Evolutionary conservation across 139 green algal genomes (phyloP), one percentile per base, ranked within the genome.

Genomic region (Zygnema cylindricum): DNA sequence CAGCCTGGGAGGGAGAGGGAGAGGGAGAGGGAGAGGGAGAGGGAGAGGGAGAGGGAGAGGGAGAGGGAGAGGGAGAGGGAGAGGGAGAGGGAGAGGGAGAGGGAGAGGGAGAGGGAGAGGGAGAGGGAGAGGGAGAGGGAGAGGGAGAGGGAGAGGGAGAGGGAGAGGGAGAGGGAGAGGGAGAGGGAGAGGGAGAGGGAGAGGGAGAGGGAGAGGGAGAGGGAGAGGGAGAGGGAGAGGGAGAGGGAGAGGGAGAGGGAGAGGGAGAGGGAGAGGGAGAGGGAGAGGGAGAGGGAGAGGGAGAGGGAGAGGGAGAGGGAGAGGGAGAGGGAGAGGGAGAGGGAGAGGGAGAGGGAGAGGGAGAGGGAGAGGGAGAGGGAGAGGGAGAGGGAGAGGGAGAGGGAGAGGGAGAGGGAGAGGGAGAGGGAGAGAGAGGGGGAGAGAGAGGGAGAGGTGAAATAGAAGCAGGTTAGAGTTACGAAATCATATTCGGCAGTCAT

Each of bases 11-110:
- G 21, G 36, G 11, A 54, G 71, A 79, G 57, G 30, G 57, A 73
- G 57, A 73, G 57, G 30, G 57, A 73, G 57, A 73, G 76, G 2
- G 76, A 82, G 76, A 40, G 76, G 32, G 76, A 83, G 76, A 40
- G 76, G 32, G 35, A 83, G 71, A n/a, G n/a, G n/a, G n/a, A n/a
- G n/a, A n/a, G n/a, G n/a, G n/a, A n/a, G 71, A 78, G 30, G 38
- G 40, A 38, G 21, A 21, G 25, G 71, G 2, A 11, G 38, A 78
- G 16, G 71, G 21, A 23, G 71, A 78, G 41, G 41, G 25, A 25
- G 16, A 78, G 25, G 71, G 71, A 78, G 71, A 38, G 40, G 71
- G 25, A 78, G 21, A 36, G 71, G 71, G 41, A 16, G 40, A 38
- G 16, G 25, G 16, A 78, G 41, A 0, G 40, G 25, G 71, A 16